A percentile compares a stretch with the other conserved stretches of the same genome.
Evolutionary conservation across 495 filamentous ascomycete species (phyloP).

Genomic region (Neurospora intermedia): DNA sequence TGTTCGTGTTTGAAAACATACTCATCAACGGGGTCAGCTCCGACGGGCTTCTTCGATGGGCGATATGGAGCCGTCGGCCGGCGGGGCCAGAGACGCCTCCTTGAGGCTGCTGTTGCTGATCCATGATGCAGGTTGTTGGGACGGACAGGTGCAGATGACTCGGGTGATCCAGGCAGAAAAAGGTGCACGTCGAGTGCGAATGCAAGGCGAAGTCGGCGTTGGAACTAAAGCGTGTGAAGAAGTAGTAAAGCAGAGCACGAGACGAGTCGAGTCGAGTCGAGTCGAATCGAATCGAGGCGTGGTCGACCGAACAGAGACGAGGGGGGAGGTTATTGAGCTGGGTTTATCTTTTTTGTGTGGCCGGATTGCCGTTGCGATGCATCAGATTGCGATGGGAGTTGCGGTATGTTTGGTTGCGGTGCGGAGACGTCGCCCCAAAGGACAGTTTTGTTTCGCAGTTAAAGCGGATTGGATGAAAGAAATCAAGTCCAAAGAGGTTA

Average conservation of each 20-base stretch:
- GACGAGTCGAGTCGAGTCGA: neutral
- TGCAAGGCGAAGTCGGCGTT: slow-evolving; percentile 3
- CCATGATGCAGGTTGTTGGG: slow-evolving; percentile 43
- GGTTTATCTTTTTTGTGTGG: neutral
- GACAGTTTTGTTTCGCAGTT: slow-evolving; percentile 9
- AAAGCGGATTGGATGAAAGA: slow-evolving; percentile 4
- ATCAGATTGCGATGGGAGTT: neutral
- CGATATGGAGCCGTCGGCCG: slow-evolving; percentile 91
- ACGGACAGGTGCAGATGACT: neutral
- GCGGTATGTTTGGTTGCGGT: slow-evolving; percentile 7
- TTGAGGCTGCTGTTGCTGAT: slow-evolving; percentile 58
- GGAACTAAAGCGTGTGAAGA: neutral
- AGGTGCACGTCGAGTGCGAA: slow-evolving; percentile 44
- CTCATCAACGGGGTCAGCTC: slow-evolving; percentile 98
- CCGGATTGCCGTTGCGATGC: neutral
- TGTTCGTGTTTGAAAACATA: slow-evolving; percentile 55
- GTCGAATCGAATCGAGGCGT: slow-evolving; percentile 1
- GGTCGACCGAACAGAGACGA: slow-evolving; percentile 6
- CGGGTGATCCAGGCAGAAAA: slow-evolving; percentile 3
- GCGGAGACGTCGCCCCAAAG: slow-evolving; percentile 18
- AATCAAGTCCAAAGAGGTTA: slow-evolving; percentile 18
- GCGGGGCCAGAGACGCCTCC: slow-evolving; percentile 68
- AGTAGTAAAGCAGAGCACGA: slow-evolving; percentile 3
- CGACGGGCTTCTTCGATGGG: slow-evolving; percentile 92
- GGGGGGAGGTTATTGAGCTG: neutral